A percentile compares a stretch with the other conserved stretches of the same genome.
These are phyloP conservation scores for Leavenworthia alabamica DNA, from an alignment of 345 rosid species.

Conservation along the genomic window DNA sequence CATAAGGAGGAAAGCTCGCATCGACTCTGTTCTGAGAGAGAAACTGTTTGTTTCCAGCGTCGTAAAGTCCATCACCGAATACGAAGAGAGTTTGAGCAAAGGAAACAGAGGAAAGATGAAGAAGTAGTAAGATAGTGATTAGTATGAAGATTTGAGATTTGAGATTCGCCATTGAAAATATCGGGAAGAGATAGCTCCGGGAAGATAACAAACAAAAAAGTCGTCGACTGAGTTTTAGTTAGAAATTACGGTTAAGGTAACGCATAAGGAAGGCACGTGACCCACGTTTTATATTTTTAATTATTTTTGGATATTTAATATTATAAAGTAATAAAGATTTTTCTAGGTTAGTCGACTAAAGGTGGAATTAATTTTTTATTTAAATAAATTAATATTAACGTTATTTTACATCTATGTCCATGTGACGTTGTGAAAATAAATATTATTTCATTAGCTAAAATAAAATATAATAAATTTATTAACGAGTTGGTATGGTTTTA, in stretches of 20 bases:
- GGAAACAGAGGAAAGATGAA: not conserved
- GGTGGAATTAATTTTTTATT: not conserved
- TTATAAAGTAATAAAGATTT: not conserved
- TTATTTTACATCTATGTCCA: no score
- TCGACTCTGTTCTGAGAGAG: conserved; percentile 17
- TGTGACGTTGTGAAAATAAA: no score
- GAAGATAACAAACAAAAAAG: not conserved
- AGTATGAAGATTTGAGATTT: not conserved
- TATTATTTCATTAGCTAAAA: no score
- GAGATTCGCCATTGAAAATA: conserved; percentile 7
- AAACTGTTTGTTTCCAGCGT: conserved; percentile 32
- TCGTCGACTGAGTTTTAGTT: not conserved
- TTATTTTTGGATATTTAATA: not conserved
- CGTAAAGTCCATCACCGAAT: conserved; percentile 32
- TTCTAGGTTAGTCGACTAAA: not conserved
- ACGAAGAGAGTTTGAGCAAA: conserved; percentile 21
- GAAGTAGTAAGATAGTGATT: not conserved
- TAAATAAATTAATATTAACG: no score
- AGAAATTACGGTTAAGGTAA: not conserved
- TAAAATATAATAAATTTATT: no score
- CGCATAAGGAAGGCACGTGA: conserved; percentile 10
- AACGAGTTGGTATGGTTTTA: no score
- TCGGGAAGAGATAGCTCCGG: not conserved
- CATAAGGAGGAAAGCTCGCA: conserved; percentile 36
- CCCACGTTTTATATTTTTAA: not conserved